These are phyloP conservation scores for Echria macrotheca DNA, from an alignment of 495 filamentous ascomycete genomes.

Conservation along the genomic window DNA sequence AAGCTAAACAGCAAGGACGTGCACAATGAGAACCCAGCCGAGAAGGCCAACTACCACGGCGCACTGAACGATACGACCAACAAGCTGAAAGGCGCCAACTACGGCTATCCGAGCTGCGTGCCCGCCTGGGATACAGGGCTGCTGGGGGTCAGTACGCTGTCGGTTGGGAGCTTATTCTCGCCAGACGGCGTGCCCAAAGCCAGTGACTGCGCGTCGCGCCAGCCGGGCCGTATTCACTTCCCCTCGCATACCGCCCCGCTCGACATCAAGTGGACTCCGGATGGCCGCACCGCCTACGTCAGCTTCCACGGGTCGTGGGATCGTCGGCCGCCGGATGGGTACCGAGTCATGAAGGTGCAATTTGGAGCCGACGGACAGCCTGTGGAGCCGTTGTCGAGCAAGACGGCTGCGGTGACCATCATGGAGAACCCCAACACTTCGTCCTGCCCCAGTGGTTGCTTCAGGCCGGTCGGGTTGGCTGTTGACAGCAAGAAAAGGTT, in stretches of 20 bases:
- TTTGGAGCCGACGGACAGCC: slow-evolving; percentile 42
- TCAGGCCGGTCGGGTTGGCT: slow-evolving; percentile 47
- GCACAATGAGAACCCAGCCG: slow-evolving; percentile 61
- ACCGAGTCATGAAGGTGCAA: slow-evolving; percentile 40
- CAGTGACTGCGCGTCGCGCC: slow-evolving; percentile 27
- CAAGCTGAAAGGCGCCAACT: slow-evolving; percentile 40
- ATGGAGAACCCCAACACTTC: slow-evolving; percentile 39
- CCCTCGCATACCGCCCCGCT: slow-evolving; percentile 52
- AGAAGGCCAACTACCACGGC: slow-evolving; percentile 64
- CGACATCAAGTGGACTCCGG: slow-evolving; percentile 46
- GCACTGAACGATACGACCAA: slow-evolving; percentile 46
- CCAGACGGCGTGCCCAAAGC: slow-evolving; percentile 27
- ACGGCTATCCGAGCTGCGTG: slow-evolving; percentile 62
- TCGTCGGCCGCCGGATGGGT: slow-evolving; percentile 38
- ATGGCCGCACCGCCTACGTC: slow-evolving; percentile 39
- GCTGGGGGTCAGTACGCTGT: slow-evolving; percentile 32
- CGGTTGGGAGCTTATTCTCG: slow-evolving; percentile 42
- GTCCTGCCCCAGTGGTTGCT: slow-evolving; percentile 35
- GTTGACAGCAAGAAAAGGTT: slow-evolving; percentile 43
- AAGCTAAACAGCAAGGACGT: slow-evolving; percentile 48
- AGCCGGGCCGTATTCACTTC: slow-evolving; percentile 46
- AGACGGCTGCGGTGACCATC: slow-evolving; percentile 38
- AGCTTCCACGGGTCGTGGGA: slow-evolving; percentile 55
- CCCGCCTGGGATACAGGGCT: slow-evolving; percentile 48
- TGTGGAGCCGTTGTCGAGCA: slow-evolving; percentile 33